Base-by-base conservation (phyloP, 2,329 filamentous ascomycete species). In the Magnaporthales sp. region DNA sequence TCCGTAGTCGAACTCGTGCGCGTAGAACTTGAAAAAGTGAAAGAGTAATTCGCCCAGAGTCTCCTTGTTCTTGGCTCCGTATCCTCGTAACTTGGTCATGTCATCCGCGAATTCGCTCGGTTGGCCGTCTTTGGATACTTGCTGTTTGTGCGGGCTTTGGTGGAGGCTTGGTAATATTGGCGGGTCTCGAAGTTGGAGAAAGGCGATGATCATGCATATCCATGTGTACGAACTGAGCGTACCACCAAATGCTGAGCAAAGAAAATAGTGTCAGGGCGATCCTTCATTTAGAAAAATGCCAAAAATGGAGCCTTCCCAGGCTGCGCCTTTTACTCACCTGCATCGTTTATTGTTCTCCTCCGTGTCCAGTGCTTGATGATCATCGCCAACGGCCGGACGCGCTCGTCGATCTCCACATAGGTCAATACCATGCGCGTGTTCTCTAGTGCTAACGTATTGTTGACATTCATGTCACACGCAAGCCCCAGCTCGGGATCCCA, bases 371-470 rank as follows among this genome's bases (percentile, higher is more conserved):
- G 86, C 77, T 99, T 99, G 79, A 99, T 87, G 68, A 96, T 91
- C 92, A 99, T 98, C 19, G 95, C 94, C 71, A 99, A 81, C 61
- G 91, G 93, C 60, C 95, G 88, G 67, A 99, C 92, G 68, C 95
- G 89, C 54, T 93, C 88, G 77, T 99, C 95, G 67, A 96, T 90
- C 74, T 96, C 89, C 68, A 99, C 92, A 78, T 99, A 99, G 0
- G 93, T 97, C 75, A 93, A 92, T 73, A 99, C 95, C 93, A 99
- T 96, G 64, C 93, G 88, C 15, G 95, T 99, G 74, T 99, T 99
- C 77, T 98, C 93, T 68, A 99, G 81, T 4, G 95, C 95, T 66
- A 96, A 79, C 0, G 93, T 95, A 73, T 98, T 99, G 80, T 99
- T 99, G 79, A 99, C 93, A 72, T 99, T 99, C 90, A 99, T 95